Evolutionary conservation across 2,329 filamentous ascomycete genomes (phyloP).

Genomic region (Neonectria coccinea): DNA sequence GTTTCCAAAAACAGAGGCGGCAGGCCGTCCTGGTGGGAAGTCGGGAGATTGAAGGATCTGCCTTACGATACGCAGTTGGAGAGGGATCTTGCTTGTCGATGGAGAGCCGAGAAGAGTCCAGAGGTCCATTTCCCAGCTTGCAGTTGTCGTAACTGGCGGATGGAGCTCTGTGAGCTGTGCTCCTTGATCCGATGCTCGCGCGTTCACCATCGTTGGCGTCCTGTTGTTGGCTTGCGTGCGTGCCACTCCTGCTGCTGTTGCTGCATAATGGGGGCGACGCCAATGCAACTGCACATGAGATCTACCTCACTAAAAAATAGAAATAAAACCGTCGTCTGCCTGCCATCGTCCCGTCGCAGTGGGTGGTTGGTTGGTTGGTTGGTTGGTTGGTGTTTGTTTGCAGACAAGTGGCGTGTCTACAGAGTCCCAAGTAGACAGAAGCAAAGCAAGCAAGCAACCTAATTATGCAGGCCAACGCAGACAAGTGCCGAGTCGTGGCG

Average conservation of each 20-base stretch:
- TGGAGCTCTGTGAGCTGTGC: background rate
- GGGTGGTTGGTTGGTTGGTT: conserved; percentile 1
- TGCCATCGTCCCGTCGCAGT: background rate
- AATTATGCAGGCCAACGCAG: background rate
- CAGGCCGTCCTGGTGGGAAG: conserved; percentile 29
- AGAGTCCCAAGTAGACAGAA: background rate
- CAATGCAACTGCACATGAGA: conserved; percentile 27
- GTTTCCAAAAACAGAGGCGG: conserved; percentile 42
- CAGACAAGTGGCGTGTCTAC: background rate
- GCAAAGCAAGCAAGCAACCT: background rate
- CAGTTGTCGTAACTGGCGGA: conserved; percentile 12
- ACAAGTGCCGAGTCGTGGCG: conserved; percentile 16
- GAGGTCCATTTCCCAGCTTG: conserved; percentile 2
- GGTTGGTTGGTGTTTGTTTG: background rate
- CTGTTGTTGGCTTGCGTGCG: background rate
- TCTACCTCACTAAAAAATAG: conserved; percentile 14
- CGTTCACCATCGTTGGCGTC: background rate
- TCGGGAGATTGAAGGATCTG: conserved; percentile 43
- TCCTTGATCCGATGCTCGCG: conserved; percentile 2
- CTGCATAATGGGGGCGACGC: conserved; percentile 5
- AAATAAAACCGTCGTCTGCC: background rate
- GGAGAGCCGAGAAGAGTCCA: conserved; percentile 5
- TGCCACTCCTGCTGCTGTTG: background rate
- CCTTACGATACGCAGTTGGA: conserved; percentile 33
- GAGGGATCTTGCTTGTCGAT: conserved; percentile 32